Base-by-base conservation (phyloP, 2,329 filamentous ascomycete species). In the Calonectria ilicicola region DNA sequence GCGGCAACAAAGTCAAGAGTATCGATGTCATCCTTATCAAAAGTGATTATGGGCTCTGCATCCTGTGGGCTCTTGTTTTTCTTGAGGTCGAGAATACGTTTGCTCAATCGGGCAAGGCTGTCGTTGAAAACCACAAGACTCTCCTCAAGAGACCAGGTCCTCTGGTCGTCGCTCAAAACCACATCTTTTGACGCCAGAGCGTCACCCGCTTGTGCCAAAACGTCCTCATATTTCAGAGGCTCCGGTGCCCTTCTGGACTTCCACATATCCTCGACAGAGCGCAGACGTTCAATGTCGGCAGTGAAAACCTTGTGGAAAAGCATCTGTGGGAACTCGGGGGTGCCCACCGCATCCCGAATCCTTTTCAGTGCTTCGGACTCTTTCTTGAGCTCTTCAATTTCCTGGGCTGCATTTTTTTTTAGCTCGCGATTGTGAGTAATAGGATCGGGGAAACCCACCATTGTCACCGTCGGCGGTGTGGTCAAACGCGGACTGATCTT, bases 1-100 rank as follows among this genome's bases (percentile, higher is more conserved):
- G 97, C 92, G 1, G 95, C 91, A 8, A 99, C 97, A 82, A 99
- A 98, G 81, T 99, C 96, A 9, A 99, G 88, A 0, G 96, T 98
- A 81, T 98, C 96, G 42, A 93, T 91, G 80, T 99, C 97, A 81
- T 99, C 97, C 86, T 99, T 99, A 87, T 99, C 97, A 80, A 99
- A 99, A 2, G 90, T 91, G 65, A 99, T 92, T 35, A 93, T 89
- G 2, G 94, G 91, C 19, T 89, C 87, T 17, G 90, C 86, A 1
- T 85, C 87, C 0, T 87, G 86, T 2, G 86, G 83, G 47, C 84
- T 84, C 68, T 85, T 85, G 40, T 84, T 78, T 60, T 84, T 84
- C 82, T 92, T 92, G 71, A 93, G 86, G 63, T 92, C 88, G 65
- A 93, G 87, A 60, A 97, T 87, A 44, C 96, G 92, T 79, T 90